phyloP scores from a whole-genome alignment of 2,329 filamentous ascomycete species.

The Clarireedia homoeocarpa region DNA sequence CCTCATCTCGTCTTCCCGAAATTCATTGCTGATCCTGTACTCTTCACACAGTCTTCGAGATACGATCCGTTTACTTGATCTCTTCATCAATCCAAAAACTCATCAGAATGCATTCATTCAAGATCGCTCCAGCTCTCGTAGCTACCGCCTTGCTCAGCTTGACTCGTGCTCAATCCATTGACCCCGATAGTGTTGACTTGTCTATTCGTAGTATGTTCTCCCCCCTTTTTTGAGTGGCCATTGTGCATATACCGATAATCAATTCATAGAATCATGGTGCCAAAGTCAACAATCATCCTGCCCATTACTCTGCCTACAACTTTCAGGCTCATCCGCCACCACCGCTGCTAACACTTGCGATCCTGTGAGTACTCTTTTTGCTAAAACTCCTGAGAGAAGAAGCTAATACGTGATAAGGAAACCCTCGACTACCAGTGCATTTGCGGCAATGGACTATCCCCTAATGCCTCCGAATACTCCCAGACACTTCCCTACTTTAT shows the following conservation, averaged over 20 bases:
- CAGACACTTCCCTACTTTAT: constrained; percentile 72
- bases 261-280: constrained; percentile 54
- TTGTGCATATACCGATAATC: constrained; percentile 12
- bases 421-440: constrained; percentile 63
- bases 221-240: not conserved
- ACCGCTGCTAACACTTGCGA: constrained; percentile 59
- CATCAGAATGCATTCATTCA: constrained; percentile 46
- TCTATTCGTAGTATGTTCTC: constrained; percentile 30
- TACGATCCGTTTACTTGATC: not conserved
- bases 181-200: constrained; percentile 51
- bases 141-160: constrained; percentile 43
- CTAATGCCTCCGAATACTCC: constrained; percentile 70
- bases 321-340: constrained; percentile 33
- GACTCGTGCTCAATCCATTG: constrained; percentile 47
- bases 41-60: not conserved
- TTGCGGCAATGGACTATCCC: constrained; percentile 57
- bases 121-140: constrained; percentile 34
- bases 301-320: constrained; percentile 65
- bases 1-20: not conserved
- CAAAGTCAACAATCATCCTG: constrained; percentile 53
- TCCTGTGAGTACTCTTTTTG: constrained; percentile 39
- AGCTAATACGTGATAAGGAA: constrained; percentile 35
- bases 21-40: not conserved
- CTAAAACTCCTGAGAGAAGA: not conserved
- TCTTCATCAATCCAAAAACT: not conserved